Conservation (phyloP, 1,284 basidiomycete species). For the Rhodotorula sp. region DNA sequence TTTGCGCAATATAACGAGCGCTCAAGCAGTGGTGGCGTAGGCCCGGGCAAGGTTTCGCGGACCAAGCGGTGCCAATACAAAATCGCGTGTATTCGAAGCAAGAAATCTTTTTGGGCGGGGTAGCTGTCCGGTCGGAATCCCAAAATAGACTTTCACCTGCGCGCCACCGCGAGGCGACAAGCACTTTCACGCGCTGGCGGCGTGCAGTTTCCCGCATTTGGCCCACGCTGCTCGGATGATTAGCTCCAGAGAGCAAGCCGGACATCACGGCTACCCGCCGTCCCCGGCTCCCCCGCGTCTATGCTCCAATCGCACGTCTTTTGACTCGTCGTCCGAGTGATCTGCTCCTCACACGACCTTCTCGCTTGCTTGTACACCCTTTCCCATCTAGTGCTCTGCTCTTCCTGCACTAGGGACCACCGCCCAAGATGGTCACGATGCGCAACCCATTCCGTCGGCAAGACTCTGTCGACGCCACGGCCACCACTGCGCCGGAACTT, state of each 20-base stretch:
- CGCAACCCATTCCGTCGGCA: slow-evolving; percentile 34
- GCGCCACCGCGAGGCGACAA: too few species aligned
- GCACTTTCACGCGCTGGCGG: too few species aligned
- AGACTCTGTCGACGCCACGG: slow-evolving; percentile 23
- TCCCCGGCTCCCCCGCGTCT: slow-evolving; percentile 1
- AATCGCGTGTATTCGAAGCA: too few species aligned
- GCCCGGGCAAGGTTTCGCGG: too few species aligned
- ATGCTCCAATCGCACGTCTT: background rate
- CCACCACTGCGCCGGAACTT: slow-evolving; percentile 5
- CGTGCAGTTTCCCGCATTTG: too few species aligned
- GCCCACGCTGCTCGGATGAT: too few species aligned
- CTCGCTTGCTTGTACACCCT: background rate
- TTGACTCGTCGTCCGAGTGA: background rate
- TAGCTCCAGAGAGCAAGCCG: background rate
- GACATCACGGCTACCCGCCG: background rate
- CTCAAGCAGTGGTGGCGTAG: too few species aligned
- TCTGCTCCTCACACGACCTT: background rate
- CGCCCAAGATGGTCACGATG: slow-evolving; percentile 20
- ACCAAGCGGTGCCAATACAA: too few species aligned
- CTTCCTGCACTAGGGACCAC: background rate
- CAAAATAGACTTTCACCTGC: too few species aligned
- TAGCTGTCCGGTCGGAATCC: too few species aligned
- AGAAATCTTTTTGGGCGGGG: too few species aligned
- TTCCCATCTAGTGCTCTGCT: background rate
- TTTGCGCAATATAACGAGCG: too few species aligned